Conservation (phyloP, 768 basidiomycete species). For the Cystobasidium tubakii region DNA sequence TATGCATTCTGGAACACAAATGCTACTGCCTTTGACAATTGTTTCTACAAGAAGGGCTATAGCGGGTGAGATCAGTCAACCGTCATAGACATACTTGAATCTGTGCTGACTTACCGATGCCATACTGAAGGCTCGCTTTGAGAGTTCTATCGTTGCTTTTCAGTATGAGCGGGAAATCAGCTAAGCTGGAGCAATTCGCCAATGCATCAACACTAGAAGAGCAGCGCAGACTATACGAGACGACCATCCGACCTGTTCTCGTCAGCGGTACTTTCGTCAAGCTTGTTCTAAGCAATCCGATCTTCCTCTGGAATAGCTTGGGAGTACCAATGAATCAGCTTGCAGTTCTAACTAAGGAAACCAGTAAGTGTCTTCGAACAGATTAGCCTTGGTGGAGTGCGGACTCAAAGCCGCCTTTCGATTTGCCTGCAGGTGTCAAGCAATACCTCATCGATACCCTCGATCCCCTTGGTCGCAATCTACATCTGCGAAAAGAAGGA, state of each 20-base stretch:
- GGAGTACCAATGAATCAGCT: conserved; percentile 70
- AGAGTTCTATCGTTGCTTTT: conserved; percentile 61
- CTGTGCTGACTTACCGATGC: background rate
- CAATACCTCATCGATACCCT: conserved; percentile 52
- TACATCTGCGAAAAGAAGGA: conserved; percentile 57
- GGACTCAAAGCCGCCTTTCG: background rate
- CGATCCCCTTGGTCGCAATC: conserved; percentile 50
- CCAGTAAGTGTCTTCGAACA: conserved; percentile 36
- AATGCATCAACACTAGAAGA: conserved; percentile 56
- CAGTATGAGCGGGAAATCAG: conserved; percentile 57
- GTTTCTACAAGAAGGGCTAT: conserved; percentile 67
- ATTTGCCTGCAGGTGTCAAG: conserved; percentile 44
- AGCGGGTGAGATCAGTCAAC: conserved; percentile 11
- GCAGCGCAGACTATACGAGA: conserved; percentile 62
- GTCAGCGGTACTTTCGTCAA: conserved; percentile 57
- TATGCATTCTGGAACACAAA: conserved; percentile 74
- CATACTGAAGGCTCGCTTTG: conserved; percentile 60
- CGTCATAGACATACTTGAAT: background rate
- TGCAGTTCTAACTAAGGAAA: conserved; percentile 56
- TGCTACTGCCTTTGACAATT: conserved; percentile 52
- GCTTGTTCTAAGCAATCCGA: conserved; percentile 38
- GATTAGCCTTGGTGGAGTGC: too few species aligned
- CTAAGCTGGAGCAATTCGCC: conserved; percentile 59
- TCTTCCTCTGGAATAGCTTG: conserved; percentile 68
- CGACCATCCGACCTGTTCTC: conserved; percentile 60